Conservation (phyloP, 176 grass and related monocot genomes). For the Triticum aestivum region IWGSC_CS_RefSeq_v2.1 NC_057801.1:620046388-620046887, state of each 20-base stretch:
- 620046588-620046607: no score
- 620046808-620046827: background rate
- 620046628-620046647: slow-evolving; percentile 27
- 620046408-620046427: background rate
- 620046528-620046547: background rate
- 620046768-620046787: background rate
- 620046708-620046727: background rate
- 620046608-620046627: background rate
- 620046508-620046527: background rate
- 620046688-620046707: background rate
- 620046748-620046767: background rate
- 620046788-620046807: no score
- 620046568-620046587: background rate
- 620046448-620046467: background rate
- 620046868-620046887: background rate
- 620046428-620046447: slow-evolving; percentile 5
- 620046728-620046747: background rate
- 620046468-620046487: background rate
- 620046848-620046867: background rate
- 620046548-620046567: background rate
- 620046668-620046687: slow-evolving; percentile 1
- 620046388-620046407: background rate
- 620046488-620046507: no score
- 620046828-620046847: background rate
- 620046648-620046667: slow-evolving; percentile 28